Evolutionary conservation across 1,139 yeast species (phyloP), one percentile per base, ranked within the genome.

Genomic region (Taphrina pruni): DNA sequence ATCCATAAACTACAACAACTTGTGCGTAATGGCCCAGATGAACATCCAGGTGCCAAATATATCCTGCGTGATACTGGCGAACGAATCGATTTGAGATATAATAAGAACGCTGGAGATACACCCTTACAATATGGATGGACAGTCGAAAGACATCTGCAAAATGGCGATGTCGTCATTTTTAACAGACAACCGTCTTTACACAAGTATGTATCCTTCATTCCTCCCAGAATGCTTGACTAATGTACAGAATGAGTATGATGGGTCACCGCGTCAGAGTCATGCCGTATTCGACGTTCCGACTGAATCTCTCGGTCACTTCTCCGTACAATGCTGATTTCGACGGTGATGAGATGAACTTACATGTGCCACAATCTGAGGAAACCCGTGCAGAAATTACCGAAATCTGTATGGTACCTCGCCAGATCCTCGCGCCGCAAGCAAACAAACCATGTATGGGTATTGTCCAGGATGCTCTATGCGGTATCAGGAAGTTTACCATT

Each of bases 261-360:
- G 97, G 97, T n/a, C 99, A 95, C 79, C 86, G 97, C 81, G 99
- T 94, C 52, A 92, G 90, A 78, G 99, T 94, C 66, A 93, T 95
- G 97, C 99, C 99, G 14, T 95, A 93, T 78, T 93, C 98, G 4
- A 94, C 99, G 0, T 95, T 95, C 83, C 88, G 99, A 81, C 84
- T 95, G 81, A 95, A 94, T 78, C 83, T 95, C 78, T 94, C 98
- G 17, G 99, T 94, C 65, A 94, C 99, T 0, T 91, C 98, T 17
- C 99, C 99, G 36, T 95, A 95, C 81, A 95, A 95, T 81, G 99
- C 99, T 65, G 99, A 95, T 89, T 95, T 95, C 84, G 99, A 95
- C 82, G 99, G 99, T 84, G 99, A 95, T 80, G 99, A 95, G 82
- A 95, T 95, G 99, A 95, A 95, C 81, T 88, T 95, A 81, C 99